Percentiles rank a stretch among this genome's conserved stretches.
Conservation (phyloP, 225 moss, liverwort and hornwort genomes). For the Marchantia paleacea region DNA sequence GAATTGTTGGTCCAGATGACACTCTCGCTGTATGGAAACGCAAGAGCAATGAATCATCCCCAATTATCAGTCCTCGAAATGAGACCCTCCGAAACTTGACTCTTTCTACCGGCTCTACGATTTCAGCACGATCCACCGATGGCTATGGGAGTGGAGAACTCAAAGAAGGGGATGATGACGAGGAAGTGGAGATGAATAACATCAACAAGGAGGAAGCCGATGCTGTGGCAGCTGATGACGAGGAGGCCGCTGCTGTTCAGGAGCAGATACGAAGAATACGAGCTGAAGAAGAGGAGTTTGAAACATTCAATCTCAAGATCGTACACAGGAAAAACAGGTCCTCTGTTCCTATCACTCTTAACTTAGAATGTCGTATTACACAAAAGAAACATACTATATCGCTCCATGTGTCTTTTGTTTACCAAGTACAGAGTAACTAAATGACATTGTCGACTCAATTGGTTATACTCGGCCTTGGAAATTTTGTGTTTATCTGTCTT, state of each 20-base stretch:
- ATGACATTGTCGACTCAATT: neutral
- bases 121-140: slow-evolving; percentile 82
- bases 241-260: slow-evolving; percentile 94
- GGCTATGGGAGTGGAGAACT: slow-evolving; percentile 75
- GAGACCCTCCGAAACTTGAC: slow-evolving; percentile 58
- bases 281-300: slow-evolving; percentile 97
- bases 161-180: slow-evolving; percentile 64
- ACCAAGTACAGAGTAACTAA: no score
- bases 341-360: neutral
- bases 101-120: slow-evolving; percentile 69
- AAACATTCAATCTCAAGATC: slow-evolving; percentile 94
- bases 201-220: slow-evolving; percentile 63
- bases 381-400: no score
- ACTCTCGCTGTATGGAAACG: slow-evolving; percentile 98
- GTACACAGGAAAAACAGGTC: slow-evolving; percentile 91
- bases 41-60: slow-evolving; percentile 96
- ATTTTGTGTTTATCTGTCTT: no score
- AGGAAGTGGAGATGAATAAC: slow-evolving; percentile 48
- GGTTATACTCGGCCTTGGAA: no score
- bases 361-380: no score
- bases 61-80: slow-evolving; percentile 81
- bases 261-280: slow-evolving; percentile 94
- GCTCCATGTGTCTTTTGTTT: no score
- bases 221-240: slow-evolving; percentile 85
- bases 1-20: slow-evolving; percentile 76